Conservation (phyloP, 805 yeast species). For the Saccharomycopsis sp. region DNA sequence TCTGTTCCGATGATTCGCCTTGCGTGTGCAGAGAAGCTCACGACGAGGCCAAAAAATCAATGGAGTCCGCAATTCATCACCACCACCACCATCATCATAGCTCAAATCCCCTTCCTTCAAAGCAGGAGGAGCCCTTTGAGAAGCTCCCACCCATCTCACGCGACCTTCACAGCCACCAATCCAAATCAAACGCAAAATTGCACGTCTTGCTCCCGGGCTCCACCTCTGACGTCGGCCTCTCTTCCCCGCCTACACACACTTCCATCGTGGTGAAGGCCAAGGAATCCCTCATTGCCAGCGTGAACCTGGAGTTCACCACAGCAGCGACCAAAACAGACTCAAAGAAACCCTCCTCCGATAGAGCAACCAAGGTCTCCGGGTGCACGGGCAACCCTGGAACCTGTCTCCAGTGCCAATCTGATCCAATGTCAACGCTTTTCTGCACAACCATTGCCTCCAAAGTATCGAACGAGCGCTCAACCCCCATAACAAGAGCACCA, state of each 20-base stretch:
- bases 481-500: slow-evolving; percentile 6
- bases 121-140: too few species aligned
- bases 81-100: neutral
- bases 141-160: too few species aligned
- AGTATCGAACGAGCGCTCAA: slow-evolving; percentile 21
- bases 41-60: neutral
- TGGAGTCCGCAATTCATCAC: neutral
- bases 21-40: slow-evolving; percentile 83
- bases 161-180: too few species aligned
- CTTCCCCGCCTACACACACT: too few species aligned
- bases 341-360: slow-evolving; percentile 7
- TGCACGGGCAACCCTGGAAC: slow-evolving; percentile 89
- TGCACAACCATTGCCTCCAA: slow-evolving; percentile 74
- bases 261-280: slow-evolving; percentile 20
- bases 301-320: slow-evolving; percentile 6
- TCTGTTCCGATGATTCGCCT: slow-evolving; percentile 85
- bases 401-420: slow-evolving; percentile 71
- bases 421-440: slow-evolving; percentile 82
- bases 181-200: slow-evolving; percentile 35
- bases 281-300: slow-evolving; percentile 4
- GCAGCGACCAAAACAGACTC: slow-evolving; percentile 12
- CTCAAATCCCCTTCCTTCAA: too few species aligned
- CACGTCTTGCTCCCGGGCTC: slow-evolving; percentile 63
- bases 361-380: slow-evolving; percentile 27
- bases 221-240: slow-evolving; percentile 36